phyloP scores from a whole-genome alignment of 2,329 filamentous ascomycete genomes.

The Aspergillus bombycis region DNA sequence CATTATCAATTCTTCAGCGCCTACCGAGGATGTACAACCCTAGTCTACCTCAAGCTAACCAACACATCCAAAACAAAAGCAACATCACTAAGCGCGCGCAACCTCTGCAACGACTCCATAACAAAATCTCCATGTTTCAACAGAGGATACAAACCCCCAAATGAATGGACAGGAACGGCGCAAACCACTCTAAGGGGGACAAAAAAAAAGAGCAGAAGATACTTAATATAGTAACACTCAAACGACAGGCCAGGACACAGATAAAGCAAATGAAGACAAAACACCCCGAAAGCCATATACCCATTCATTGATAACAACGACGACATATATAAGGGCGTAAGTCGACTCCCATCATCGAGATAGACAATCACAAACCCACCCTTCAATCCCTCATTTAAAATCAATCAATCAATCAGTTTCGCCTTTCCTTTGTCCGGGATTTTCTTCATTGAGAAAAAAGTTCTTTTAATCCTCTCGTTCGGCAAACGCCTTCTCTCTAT shows the following conservation, averaged over 20 bases:
- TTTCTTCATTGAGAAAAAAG: background rate
- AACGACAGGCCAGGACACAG: background rate
- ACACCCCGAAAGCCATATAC: background rate
- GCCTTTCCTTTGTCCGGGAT: background rate
- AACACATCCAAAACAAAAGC: background rate
- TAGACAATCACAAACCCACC: no score
- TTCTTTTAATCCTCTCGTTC: background rate
- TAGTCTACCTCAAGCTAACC: background rate
- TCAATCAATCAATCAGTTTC: background rate
- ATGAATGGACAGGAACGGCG: background rate
- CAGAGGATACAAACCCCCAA: background rate
- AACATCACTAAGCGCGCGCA: background rate
- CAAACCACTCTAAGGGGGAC: background rate
- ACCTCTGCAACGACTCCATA: background rate
- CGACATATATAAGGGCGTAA: background rate
- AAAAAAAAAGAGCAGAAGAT: background rate
- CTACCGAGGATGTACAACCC: background rate
- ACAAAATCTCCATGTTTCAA: background rate
- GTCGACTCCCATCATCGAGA: background rate
- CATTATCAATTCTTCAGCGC: background rate
- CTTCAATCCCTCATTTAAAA: background rate
- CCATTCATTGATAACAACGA: background rate
- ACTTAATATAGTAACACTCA: constrained; percentile 4
- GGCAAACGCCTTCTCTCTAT: background rate
- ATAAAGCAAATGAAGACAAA: background rate